phyloP scores from a whole-genome alignment of 2,329 filamentous ascomycete species.

The Verticillium nubilum region DNA sequence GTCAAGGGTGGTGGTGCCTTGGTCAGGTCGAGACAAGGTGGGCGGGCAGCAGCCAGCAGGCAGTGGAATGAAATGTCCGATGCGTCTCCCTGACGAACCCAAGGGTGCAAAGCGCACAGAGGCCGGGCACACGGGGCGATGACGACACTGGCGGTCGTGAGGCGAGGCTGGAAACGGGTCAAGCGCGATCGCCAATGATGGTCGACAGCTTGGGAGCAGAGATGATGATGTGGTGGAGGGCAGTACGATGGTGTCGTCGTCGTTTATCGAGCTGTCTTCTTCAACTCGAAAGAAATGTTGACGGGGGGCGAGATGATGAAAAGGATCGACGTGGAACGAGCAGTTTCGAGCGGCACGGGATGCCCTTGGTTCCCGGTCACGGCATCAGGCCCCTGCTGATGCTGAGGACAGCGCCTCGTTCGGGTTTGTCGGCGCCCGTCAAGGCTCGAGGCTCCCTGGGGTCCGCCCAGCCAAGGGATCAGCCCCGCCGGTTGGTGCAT shows the following conservation, averaged over 20 bases:
- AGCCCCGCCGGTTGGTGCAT: too few relatives aligned
- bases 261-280: not conserved
- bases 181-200: not conserved
- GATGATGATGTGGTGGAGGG: not conserved
- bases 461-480: not conserved
- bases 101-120: too few relatives aligned
- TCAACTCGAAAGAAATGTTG: not conserved
- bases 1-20: not conserved
- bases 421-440: not conserved
- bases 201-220: not conserved
- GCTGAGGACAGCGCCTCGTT: not conserved
- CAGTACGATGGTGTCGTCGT: not conserved
- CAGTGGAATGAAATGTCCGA: not conserved
- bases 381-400: not conserved
- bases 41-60: not conserved
- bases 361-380: not conserved
- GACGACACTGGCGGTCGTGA: too few relatives aligned
- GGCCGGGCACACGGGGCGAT: not conserved
- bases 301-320: not conserved
- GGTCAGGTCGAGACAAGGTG: not conserved
- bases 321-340: not conserved
- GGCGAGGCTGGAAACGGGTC: not conserved
- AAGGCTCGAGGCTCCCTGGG: not conserved
- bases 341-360: not conserved
- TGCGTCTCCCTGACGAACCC: not conserved